Percentiles rank a stretch among this genome's conserved stretches.
Conservation (phyloP, 1,284 basidiomycete species). For the Pyrrhoderma lamaoense region DNA sequence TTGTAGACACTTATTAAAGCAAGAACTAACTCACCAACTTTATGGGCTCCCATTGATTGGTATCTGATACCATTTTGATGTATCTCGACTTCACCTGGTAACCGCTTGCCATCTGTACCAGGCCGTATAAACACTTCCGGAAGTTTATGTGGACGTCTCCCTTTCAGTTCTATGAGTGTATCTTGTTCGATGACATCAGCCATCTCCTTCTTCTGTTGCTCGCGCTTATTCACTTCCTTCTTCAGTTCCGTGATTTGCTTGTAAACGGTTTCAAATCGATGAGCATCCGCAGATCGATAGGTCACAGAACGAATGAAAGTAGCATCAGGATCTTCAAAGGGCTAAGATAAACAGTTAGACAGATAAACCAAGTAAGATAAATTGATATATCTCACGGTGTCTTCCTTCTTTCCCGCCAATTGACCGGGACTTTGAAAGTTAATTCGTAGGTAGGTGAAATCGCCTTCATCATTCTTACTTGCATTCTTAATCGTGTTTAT, state of each 20-base stretch:
- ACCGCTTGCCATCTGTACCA: conserved; percentile 85
- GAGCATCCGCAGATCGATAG: conserved; percentile 85
- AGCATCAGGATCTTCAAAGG: conserved; percentile 95
- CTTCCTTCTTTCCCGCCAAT: conserved; percentile 97
- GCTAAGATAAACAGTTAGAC: conserved; percentile 37
- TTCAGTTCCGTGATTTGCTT: conserved; percentile 94
- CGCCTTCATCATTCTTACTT: conserved; percentile 95
- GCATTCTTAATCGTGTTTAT: conserved; percentile 98
- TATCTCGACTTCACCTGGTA: conserved; percentile 95
- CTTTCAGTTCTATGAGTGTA: conserved; percentile 79
- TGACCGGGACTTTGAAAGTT: conserved; percentile 99
- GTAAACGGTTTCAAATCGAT: conserved; percentile 83
- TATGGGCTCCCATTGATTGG: conserved; percentile 82
- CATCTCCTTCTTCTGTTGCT: conserved; percentile 97
- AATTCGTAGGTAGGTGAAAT: conserved; percentile 91
- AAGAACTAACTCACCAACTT: conserved; percentile 59
- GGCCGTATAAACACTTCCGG: conserved; percentile 93
- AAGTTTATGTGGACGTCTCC: conserved; percentile 75
- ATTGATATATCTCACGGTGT: conserved; percentile 60
- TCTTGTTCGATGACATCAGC: conserved; percentile 98
- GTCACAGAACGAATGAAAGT: conserved; percentile 96
- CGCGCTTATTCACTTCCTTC: conserved; percentile 94
- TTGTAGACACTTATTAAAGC: conserved; percentile 9
- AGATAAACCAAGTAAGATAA: neutral
- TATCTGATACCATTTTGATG: conserved; percentile 97